Evolutionary conservation across 2,329 filamentous ascomycete species (phyloP).

Genomic region (Stenocarpella maydis): DNA sequence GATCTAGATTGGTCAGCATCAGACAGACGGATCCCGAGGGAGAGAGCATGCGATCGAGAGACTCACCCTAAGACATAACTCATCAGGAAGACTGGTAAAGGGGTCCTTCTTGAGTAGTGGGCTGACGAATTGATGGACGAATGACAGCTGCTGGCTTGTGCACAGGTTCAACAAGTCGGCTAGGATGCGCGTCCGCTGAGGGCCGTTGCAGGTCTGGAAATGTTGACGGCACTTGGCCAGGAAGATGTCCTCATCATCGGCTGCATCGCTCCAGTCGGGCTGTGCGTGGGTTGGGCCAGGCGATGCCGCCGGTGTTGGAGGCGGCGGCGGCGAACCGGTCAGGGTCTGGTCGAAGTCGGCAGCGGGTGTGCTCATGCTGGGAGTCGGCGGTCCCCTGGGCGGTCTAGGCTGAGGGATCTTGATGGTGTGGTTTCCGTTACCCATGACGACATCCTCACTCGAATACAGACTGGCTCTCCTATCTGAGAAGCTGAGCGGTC

Average conservation of each 20-base stretch:
- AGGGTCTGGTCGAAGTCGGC: slow-evolving; percentile 69
- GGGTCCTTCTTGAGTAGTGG: slow-evolving; percentile 95
- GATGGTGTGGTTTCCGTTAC: slow-evolving; percentile 54
- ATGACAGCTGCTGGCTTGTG: slow-evolving; percentile 93
- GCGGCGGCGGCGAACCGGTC: slow-evolving; percentile 68
- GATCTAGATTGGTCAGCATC: slow-evolving; percentile 65
- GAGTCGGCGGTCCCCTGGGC: slow-evolving; percentile 69
- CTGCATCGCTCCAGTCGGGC: slow-evolving; percentile 78
- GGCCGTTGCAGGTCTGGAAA: slow-evolving; percentile 79
- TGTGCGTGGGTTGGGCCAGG: slow-evolving; percentile 68
- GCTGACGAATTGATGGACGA: slow-evolving; percentile 95
- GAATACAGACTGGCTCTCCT: slow-evolving; percentile 65
- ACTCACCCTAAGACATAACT: slow-evolving; percentile 86
- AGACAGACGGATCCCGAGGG: not conserved
- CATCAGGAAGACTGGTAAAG: slow-evolving; percentile 89
- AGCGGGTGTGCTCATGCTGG: slow-evolving; percentile 71
- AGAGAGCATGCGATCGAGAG: no score
- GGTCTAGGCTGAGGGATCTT: slow-evolving; percentile 60
- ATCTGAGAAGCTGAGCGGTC: slow-evolving; percentile 68
- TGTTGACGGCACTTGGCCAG: slow-evolving; percentile 80
- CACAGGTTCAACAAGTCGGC: slow-evolving; percentile 92
- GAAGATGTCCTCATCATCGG: slow-evolving; percentile 84
- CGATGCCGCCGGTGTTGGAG: slow-evolving; percentile 71
- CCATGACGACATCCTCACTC: slow-evolving; percentile 64
- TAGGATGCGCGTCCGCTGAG: slow-evolving; percentile 81